phyloP scores from a whole-genome alignment of 1,284 basidiomycete species.

The Ganoderma resinaceum region DNA sequence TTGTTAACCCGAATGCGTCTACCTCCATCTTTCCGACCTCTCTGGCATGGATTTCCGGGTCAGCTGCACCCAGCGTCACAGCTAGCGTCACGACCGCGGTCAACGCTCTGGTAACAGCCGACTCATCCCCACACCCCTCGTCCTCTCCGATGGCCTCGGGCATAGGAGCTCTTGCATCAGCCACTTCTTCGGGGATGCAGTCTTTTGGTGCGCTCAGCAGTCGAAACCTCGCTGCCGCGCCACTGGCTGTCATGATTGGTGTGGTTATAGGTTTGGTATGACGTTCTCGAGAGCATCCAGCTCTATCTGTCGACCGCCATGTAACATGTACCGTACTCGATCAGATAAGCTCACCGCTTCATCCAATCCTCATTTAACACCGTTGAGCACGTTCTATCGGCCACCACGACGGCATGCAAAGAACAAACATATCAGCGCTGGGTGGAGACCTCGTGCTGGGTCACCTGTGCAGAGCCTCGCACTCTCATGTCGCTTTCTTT shows the following conservation, averaged over 20 bases:
- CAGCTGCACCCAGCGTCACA: background rate
- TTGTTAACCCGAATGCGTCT: background rate
- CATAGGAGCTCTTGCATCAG: background rate
- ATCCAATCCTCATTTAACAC: background rate
- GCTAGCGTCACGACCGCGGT: background rate
- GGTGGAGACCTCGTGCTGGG: constrained; percentile 1
- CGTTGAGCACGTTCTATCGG: background rate
- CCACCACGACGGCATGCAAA: background rate
- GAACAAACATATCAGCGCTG: background rate
- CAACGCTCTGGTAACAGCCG: background rate
- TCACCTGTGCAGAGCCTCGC: constrained; percentile 3
- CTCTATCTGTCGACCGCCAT: background rate
- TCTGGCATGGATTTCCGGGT: background rate
- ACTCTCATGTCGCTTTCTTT: background rate
- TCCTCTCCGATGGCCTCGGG: background rate
- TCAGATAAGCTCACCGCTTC: background rate
- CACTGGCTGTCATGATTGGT: background rate
- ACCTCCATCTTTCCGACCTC: background rate
- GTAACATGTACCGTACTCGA: background rate
- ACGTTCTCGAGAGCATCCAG: background rate
- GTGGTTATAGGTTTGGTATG: background rate
- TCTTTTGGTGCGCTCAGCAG: background rate
- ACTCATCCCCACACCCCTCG: background rate
- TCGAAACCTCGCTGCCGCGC: background rate
- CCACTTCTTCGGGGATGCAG: background rate